phyloP scores from a whole-genome alignment of 352 stramenopile genomes.

The Phytophthora macrochlamydospora region DNA sequence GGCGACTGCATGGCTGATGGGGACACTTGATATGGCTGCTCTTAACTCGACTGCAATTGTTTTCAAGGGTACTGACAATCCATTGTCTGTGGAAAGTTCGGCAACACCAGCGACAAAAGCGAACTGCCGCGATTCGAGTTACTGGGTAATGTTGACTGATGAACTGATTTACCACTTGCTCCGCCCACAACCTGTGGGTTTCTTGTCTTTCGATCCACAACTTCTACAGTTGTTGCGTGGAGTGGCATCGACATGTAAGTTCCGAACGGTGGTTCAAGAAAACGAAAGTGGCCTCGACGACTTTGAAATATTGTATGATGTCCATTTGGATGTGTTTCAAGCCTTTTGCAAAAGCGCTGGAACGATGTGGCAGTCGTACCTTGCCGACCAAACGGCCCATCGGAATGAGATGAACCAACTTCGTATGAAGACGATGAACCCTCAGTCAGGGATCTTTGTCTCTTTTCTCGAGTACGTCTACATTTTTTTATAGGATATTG shows the following conservation, averaged over 20 bases:
- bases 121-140: slow-evolving; percentile 49
- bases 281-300: slow-evolving; percentile 26
- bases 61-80: slow-evolving; percentile 22
- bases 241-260: slow-evolving; percentile 48
- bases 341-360: slow-evolving; percentile 59
- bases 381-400: slow-evolving; percentile 17
- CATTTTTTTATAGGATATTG: neutral
- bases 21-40: slow-evolving; percentile 61
- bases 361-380: slow-evolving; percentile 42
- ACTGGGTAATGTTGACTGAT: slow-evolving; percentile 77
- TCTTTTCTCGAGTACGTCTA: slow-evolving; percentile 67
- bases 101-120: neutral
- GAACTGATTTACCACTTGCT: slow-evolving; percentile 64
- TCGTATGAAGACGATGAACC: slow-evolving; percentile 67
- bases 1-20: slow-evolving; percentile 60
- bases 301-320: slow-evolving; percentile 45
- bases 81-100: slow-evolving; percentile 29
- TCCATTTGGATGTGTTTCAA: slow-evolving; percentile 77
- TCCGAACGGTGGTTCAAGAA: slow-evolving; percentile 30
- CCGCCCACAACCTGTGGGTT: slow-evolving; percentile 37
- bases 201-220: slow-evolving; percentile 53
- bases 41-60: slow-evolving; percentile 22
- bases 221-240: slow-evolving; percentile 51
- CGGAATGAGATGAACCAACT: slow-evolving; percentile 38
- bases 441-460: slow-evolving; percentile 62